A percentile compares a stretch with the other conserved stretches of the same genome.
Conservation (phyloP, 2,329 filamentous ascomycete genomes). For the Epicoccum sorghinum region DNA sequence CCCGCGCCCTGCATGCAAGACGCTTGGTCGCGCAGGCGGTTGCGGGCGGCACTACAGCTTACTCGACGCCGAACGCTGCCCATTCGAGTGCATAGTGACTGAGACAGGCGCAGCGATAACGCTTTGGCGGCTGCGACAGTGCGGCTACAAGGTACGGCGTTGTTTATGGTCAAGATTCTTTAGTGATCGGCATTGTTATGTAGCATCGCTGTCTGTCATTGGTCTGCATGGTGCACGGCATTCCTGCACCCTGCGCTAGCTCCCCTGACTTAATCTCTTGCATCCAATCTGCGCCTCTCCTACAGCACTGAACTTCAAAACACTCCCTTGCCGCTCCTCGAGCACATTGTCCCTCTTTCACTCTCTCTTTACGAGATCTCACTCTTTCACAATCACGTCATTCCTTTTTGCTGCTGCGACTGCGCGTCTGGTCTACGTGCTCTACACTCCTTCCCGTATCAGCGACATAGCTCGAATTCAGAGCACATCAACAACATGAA, state of each 20-base stretch:
- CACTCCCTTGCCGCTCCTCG: slow-evolving; percentile 34
- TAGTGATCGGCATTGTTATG: slow-evolving; percentile 27
- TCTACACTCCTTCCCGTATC: slow-evolving; percentile 36
- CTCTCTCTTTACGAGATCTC: slow-evolving; percentile 32
- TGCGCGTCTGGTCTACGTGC: slow-evolving; percentile 48
- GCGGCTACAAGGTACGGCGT: slow-evolving; percentile 4
- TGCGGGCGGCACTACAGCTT: slow-evolving; percentile 11
- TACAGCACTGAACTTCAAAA: slow-evolving; percentile 34
- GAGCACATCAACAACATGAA: slow-evolving; percentile 31
- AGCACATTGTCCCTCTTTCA: slow-evolving; percentile 15
- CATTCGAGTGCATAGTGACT: not conserved
- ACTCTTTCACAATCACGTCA: slow-evolving; percentile 33
- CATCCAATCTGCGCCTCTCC: slow-evolving; percentile 34
- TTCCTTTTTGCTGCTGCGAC: slow-evolving; percentile 26
- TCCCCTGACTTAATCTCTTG: slow-evolving; percentile 22
- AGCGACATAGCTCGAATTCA: slow-evolving; percentile 2
- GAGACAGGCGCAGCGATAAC: slow-evolving; percentile 2
- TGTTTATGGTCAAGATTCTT: slow-evolving; percentile 7
- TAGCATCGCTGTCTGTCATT: slow-evolving; percentile 15
- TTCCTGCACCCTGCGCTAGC: slow-evolving; percentile 21
- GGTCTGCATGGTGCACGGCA: slow-evolving; percentile 17
- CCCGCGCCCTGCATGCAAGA: slow-evolving; percentile 26
- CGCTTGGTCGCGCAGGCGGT: slow-evolving; percentile 17
- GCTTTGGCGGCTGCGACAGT: not conserved
- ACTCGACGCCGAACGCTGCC: slow-evolving; percentile 10